Evolutionary conservation across 257 asterid species (phyloP).

Genomic region (Solanum verrucosum): DNA sequence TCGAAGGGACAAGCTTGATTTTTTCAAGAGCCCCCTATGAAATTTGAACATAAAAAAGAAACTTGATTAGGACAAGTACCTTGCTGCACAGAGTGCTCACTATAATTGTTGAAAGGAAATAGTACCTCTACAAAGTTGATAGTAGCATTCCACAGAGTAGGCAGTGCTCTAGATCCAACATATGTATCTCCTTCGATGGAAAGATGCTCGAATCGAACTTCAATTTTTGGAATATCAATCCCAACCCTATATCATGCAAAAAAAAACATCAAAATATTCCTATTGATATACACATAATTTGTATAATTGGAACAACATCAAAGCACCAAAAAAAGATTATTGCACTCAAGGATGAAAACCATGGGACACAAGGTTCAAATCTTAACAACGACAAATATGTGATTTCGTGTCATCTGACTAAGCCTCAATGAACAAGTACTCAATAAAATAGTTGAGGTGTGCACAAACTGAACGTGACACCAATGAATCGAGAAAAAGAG

Average conservation of each 20-base stretch:
- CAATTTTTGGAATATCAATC: conserved; percentile 73
- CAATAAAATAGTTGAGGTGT: neutral
- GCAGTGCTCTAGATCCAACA: conserved; percentile 84
- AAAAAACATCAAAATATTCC: neutral
- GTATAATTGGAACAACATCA: neutral
- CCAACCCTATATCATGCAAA: conserved; percentile 43
- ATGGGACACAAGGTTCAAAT: neutral
- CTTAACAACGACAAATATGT: neutral
- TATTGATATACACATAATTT: neutral
- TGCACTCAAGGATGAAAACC: neutral
- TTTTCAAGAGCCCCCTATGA: conserved; percentile 54
- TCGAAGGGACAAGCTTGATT: conserved; percentile 69
- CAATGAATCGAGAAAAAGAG: neutral
- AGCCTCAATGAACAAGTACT: neutral
- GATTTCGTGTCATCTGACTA: neutral
- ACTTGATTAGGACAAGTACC: neutral
- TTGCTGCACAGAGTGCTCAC: neutral
- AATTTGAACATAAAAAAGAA: neutral
- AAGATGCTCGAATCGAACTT: conserved; percentile 70
- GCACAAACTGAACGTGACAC: neutral
- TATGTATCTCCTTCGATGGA: conserved; percentile 69
- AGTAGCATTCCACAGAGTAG: conserved; percentile 69
- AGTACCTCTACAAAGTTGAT: conserved; percentile 68
- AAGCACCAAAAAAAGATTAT: neutral
- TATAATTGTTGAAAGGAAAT: neutral